A percentile compares a stretch with the other conserved stretches of the same genome.
These are phyloP conservation scores for Malassezia obtusa DNA, from an alignment of 1,284 basidiomycete genomes.

Conservation along the genomic window DNA sequence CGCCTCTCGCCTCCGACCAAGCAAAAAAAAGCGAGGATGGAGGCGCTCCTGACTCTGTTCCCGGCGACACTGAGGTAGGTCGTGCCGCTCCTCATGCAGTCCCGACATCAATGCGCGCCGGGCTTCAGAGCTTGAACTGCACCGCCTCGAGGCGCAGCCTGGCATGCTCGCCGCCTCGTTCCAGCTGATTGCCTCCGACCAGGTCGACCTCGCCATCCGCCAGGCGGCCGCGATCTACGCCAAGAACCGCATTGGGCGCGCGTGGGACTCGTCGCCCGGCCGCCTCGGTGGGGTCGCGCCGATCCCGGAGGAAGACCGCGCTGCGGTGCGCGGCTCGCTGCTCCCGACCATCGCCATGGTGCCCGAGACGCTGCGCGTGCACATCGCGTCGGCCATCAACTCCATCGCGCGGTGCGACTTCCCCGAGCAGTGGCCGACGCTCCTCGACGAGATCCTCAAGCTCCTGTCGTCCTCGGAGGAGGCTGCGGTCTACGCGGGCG, in stretches of 20 bases:
- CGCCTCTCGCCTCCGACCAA: not conserved
- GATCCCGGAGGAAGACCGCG: conserved; percentile 29
- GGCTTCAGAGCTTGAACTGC: conserved; percentile 43
- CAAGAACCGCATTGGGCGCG: conserved; percentile 40
- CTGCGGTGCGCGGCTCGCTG: conserved; percentile 26
- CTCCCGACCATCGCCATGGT: conserved; percentile 32
- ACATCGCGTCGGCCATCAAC: conserved; percentile 32
- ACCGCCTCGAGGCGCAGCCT: conserved; percentile 35
- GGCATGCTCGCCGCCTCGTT: conserved; percentile 44
- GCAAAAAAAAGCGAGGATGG: conserved; percentile 8
- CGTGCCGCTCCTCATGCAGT: conserved; percentile 1
- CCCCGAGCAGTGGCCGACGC: conserved; percentile 36
- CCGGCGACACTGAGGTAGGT: conserved; percentile 12
- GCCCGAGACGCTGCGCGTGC: conserved; percentile 28
- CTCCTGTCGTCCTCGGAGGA: conserved; percentile 27
- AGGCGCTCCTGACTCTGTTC: conserved; percentile 15
- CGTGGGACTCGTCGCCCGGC: conserved; percentile 30
- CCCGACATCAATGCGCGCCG: conserved; percentile 40
- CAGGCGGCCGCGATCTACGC: conserved; percentile 42
- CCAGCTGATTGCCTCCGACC: conserved; percentile 27
- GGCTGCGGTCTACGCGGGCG: conserved; percentile 33
- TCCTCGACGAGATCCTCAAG: conserved; percentile 35
- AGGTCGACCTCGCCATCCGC: conserved; percentile 30
- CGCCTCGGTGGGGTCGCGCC: conserved; percentile 13
- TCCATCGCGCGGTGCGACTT: conserved; percentile 37